phyloP scores from a whole-genome alignment of 2,329 filamentous ascomycete species.

The Fusarium tuaranense region DNA sequence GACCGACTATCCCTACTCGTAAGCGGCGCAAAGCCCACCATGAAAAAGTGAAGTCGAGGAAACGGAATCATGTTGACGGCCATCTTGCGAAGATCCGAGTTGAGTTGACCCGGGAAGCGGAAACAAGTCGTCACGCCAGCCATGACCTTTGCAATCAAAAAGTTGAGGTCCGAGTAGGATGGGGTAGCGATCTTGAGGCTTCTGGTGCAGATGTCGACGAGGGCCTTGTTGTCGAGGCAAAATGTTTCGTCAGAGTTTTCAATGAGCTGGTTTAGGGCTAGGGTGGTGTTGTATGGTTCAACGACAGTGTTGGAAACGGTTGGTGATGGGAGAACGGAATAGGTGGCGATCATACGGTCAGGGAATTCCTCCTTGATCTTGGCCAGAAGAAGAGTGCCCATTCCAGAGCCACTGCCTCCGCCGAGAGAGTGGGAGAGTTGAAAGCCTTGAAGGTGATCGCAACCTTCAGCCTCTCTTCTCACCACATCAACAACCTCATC shows the following conservation, averaged over 20 bases:
- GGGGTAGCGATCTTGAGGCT: conserved; percentile 98
- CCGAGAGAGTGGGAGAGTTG: conserved; percentile 99
- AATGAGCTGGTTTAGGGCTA: conserved; percentile 98
- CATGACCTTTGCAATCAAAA: conserved; percentile 99
- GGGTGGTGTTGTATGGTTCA: conserved; percentile 99
- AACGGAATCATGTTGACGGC: conserved; percentile 99
- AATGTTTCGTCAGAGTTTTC: conserved; percentile 99
- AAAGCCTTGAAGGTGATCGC: conserved; percentile 99
- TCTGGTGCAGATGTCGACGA: conserved; percentile 99
- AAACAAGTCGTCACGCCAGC: conserved; percentile 98
- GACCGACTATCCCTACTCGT: conserved; percentile 86
- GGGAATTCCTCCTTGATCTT: conserved; percentile 99
- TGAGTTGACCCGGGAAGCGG: conserved; percentile 99
- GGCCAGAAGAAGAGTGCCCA: conserved; percentile 99
- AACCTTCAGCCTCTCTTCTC: conserved; percentile 97
- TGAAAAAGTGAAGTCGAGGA: conserved; percentile 99
- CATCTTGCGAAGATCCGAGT: conserved; percentile 99
- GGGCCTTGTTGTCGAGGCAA: conserved; percentile 99
- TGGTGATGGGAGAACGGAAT: conserved; percentile 97
- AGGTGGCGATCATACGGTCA: conserved; percentile 99
- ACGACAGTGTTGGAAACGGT: conserved; percentile 99
- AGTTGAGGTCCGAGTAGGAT: conserved; percentile 98
- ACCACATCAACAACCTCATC: conserved; percentile 98
- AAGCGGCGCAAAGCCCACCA: conserved; percentile 99
- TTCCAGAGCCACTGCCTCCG: conserved; percentile 99